Percentiles rank a stretch among this genome's conserved stretches.
Conservation (phyloP, 1,284 basidiomycete genomes). For the Prillingera fragicola region DNA sequence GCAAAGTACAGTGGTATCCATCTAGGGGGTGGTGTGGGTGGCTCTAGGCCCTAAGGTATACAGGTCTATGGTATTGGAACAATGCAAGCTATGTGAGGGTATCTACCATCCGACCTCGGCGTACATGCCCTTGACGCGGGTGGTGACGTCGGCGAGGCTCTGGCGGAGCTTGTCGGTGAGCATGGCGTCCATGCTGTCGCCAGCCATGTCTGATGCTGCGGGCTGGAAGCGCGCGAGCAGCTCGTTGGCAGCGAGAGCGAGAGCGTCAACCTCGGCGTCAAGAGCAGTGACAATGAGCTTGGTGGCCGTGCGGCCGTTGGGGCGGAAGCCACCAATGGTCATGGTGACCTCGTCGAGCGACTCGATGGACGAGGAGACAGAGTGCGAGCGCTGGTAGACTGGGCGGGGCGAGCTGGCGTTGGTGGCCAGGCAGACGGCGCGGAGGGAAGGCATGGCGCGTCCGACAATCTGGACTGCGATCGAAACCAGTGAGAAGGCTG, state of each 20-base stretch:
- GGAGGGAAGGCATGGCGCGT: neutral
- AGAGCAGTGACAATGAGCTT: neutral
- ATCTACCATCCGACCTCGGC: too few species aligned
- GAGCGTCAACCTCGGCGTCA: constrained; percentile 11
- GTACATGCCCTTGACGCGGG: constrained; percentile 31
- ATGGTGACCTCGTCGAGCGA: constrained; percentile 10
- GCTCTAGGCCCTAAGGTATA: too few species aligned
- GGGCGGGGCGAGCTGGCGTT: neutral
- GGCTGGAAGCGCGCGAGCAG: constrained; percentile 4
- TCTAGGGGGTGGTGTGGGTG: too few species aligned
- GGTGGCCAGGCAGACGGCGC: neutral
- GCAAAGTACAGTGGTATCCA: too few species aligned
- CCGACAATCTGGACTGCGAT: neutral
- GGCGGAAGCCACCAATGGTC: neutral
- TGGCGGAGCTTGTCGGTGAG: constrained; percentile 25
- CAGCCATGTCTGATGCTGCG: constrained; percentile 23
- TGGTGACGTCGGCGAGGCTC: constrained; percentile 2
- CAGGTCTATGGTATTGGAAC: too few species aligned
- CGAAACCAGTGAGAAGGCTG: neutral
- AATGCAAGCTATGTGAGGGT: too few species aligned
- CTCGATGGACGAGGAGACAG: constrained; percentile 16
- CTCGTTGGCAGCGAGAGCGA: constrained; percentile 14
- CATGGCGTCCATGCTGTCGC: constrained; percentile 25
- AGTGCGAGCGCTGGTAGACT: too few species aligned
- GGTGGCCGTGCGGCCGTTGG: constrained; percentile 4